A percentile compares a stretch with the other conserved stretches of the same genome.
These are phyloP conservation scores for Boletus sp. DNA, from an alignment of 1,284 basidiomycete species.

Conservation along the genomic window DNA sequence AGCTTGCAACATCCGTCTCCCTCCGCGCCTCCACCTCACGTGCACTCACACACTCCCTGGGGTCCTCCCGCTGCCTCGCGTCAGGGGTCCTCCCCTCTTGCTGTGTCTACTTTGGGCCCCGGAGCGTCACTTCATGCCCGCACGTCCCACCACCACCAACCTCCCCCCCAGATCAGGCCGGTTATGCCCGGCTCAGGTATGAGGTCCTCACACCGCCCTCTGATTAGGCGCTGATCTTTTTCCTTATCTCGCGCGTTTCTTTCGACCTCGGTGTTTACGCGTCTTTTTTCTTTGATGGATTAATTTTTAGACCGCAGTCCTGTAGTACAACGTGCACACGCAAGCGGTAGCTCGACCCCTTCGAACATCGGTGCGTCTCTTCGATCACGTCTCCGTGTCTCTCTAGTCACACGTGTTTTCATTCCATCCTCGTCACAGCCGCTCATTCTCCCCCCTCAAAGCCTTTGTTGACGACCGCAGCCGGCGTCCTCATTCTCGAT, in stretches of 20 bases:
- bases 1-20: constrained; percentile 37
- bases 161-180: constrained; percentile 35
- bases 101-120: constrained; percentile 32
- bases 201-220: constrained; percentile 1
- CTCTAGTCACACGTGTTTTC: constrained; percentile 11
- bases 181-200: constrained; percentile 39
- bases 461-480: constrained; percentile 29
- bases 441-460: constrained; percentile 35
- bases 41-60: constrained; percentile 37
- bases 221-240: constrained; percentile 17
- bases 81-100: constrained; percentile 39
- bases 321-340: constrained; percentile 33
- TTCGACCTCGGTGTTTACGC: background rate
- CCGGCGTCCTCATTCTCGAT: constrained; percentile 36
- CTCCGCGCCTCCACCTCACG: constrained; percentile 34
- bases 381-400: background rate
- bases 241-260: background rate
- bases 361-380: constrained; percentile 32
- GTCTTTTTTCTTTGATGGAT: constrained; percentile 18
- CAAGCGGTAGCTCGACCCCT: constrained; percentile 30
- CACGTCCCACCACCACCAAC: constrained; percentile 34
- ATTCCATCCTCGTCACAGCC: constrained; percentile 16
- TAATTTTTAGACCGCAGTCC: constrained; percentile 34
- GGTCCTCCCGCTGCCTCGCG: constrained; percentile 32
- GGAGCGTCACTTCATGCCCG: constrained; percentile 34